A percentile compares a stretch with the other conserved stretches of the same genome.
These are phyloP conservation scores for Aspergillus aculeatus DNA, from an alignment of 2,329 filamentous ascomycete genomes.

Conservation along the genomic window DNA sequence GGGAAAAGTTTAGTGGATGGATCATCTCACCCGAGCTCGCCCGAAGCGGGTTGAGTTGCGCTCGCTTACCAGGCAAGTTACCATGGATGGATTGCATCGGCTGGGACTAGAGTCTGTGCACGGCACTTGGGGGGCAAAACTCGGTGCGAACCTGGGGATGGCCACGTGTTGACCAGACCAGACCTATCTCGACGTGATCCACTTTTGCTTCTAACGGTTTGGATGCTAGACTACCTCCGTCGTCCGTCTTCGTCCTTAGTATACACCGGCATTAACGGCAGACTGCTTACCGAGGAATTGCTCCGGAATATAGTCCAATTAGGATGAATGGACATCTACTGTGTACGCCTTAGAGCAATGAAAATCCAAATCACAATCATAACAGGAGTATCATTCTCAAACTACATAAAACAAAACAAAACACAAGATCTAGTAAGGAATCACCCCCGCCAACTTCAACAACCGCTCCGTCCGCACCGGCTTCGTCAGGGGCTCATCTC, in stretches of 20 bases:
- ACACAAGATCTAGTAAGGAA: background rate
- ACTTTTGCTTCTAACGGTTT: background rate
- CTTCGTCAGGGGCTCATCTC: constrained; percentile 4
- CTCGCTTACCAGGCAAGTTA: background rate
- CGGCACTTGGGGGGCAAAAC: too few species aligned
- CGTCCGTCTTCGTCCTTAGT: too few species aligned
- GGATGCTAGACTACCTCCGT: too few species aligned
- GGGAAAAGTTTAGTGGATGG: background rate
- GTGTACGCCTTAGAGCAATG: too few species aligned
- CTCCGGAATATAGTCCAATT: too few species aligned
- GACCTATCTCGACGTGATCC: background rate
- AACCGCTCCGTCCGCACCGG: background rate
- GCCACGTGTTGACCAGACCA: too few species aligned
- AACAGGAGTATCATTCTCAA: background rate
- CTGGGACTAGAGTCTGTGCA: too few species aligned
- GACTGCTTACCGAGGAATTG: too few species aligned
- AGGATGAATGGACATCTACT: too few species aligned
- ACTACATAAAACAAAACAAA: background rate
- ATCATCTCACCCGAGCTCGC: constrained; percentile 7
- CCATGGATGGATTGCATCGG: too few species aligned
- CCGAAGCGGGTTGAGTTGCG: background rate
- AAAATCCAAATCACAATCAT: background rate
- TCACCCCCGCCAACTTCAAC: constrained; percentile 3
- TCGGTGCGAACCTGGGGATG: too few species aligned
- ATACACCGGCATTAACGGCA: too few species aligned